These are phyloP conservation scores for Syzygium malaccense DNA, from an alignment of 441 rosid genomes.

Conservation along the genomic window DNA sequence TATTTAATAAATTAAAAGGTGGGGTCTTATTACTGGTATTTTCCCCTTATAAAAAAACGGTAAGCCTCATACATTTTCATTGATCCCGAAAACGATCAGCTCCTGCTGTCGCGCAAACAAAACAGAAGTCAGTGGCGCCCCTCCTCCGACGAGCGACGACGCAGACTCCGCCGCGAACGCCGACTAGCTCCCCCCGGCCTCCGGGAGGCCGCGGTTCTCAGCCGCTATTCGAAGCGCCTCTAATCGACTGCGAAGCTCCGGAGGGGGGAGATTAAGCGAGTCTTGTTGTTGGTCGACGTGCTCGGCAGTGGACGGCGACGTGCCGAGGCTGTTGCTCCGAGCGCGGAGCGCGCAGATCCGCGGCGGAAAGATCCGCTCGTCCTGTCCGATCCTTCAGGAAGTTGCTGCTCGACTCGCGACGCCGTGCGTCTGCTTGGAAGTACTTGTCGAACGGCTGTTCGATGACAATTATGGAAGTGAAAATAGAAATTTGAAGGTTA, in stretches of 20 bases:
- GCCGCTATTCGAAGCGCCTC: not conserved
- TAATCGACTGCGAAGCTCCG: not conserved
- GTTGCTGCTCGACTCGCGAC: not conserved
- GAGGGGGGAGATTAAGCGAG: not conserved
- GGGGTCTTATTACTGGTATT: not conserved
- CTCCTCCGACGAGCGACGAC: not conserved
- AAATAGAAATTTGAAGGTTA: not conserved
- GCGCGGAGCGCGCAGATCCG: not conserved
- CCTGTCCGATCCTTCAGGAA: not conserved
- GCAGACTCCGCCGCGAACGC: not conserved
- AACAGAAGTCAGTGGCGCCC: no score
- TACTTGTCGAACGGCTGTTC: not conserved
- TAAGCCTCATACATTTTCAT: not conserved
- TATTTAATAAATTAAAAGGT: not conserved
- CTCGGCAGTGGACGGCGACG: not conserved
- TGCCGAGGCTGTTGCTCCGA: not conserved
- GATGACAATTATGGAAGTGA: not conserved
- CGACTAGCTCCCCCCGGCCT: not conserved
- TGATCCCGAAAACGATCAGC: not conserved
- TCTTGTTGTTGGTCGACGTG: not conserved
- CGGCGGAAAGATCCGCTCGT: not conserved
- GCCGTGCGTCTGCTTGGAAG: not conserved
- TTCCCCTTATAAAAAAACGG: not conserved
- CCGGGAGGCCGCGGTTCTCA: not conserved
- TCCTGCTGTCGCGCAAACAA: not conserved